Evolutionary conservation across 2,329 filamentous ascomycete species (phyloP), one percentile per base, ranked within the genome.

Genomic region (Hypoxylon sp.): DNA sequence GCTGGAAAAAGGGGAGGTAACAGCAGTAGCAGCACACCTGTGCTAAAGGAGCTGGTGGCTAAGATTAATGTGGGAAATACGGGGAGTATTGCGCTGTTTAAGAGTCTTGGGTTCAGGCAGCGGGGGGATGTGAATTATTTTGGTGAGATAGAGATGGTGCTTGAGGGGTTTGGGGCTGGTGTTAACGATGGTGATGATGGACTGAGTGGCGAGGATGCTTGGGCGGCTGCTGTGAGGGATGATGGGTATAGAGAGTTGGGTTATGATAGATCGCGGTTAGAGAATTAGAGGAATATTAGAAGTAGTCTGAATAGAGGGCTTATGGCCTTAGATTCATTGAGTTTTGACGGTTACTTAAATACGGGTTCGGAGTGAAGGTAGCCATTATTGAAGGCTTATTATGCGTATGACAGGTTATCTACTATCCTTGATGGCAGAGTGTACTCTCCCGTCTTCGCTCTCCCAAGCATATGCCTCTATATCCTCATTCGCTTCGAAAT

Each of bases 11-110:
- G n/a, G 8, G 11, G n/a, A 41, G 14, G 37, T 37, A 62, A 46
- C 6, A 23, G 39, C 30, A 43, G 19, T 8, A 12, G 16, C 52
- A 11, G 39, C 25, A 64, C 37, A 34, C 50, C 57, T 3, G 63
- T 67, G 67, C 71, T 88, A n/a, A 84, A 80, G 62, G 78, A 83
- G 0, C 67, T 90, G 19, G 86, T 88, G 74, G 85, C 81, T 1
- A 89, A 88, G 74, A 89, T 87, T 70, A 84, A 89, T 68, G 83
- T 84, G 58, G 77, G 73, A 3, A 91, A 91, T 47, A 71, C 50
- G 6, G 80, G 78, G 1, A 88, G 86, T 64, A 80, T 84, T 19
- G 78, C 78, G 27, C 74, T 89, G 48, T 89, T 89, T 68, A 74
- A 73, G 66, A 78, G 81, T 32, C 73, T 88, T 50, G 86, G 85